These are phyloP conservation scores for Penicillium sp. DNA, from an alignment of 2,329 filamentous ascomycete genomes.

Conservation along the genomic window DNA sequence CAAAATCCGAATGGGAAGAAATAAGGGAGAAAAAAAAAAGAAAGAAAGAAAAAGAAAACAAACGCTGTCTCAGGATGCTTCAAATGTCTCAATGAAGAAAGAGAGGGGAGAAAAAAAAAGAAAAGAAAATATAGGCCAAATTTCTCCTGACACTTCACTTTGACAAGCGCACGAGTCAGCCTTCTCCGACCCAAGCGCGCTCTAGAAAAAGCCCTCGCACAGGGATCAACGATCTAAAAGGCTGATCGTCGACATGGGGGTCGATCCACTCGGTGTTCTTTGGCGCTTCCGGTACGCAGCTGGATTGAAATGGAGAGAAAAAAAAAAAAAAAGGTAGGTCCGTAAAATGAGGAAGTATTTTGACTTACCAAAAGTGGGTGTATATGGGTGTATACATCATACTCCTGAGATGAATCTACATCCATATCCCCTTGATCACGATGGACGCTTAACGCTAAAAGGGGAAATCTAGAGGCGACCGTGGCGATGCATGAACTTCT, in stretches of 20 bases:
- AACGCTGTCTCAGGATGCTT: slow-evolving; percentile 9
- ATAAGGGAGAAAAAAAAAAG: background rate
- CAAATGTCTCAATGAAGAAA: slow-evolving; percentile 11
- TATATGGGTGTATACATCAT: background rate
- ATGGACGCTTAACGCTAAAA: slow-evolving; percentile 10
- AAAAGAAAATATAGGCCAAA: background rate
- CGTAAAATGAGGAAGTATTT: slow-evolving; percentile 9
- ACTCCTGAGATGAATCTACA: background rate
- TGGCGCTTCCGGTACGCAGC: slow-evolving; percentile 16
- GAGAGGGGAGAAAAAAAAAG: background rate
- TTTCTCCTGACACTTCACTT: slow-evolving; percentile 23
- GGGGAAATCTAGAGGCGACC: slow-evolving; percentile 1
- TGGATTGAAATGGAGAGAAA: slow-evolving; percentile 20
- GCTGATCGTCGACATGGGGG: slow-evolving; percentile 22
- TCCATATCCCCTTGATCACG: slow-evolving; percentile 5
- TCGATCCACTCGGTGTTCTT: slow-evolving; percentile 10
- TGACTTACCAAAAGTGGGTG: background rate
- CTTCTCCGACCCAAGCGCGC: slow-evolving; percentile 13
- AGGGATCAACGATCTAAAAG: slow-evolving; percentile 19
- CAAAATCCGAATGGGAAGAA: background rate
- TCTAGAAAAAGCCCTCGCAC: slow-evolving; percentile 5
- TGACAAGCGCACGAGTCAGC: slow-evolving; percentile 18
- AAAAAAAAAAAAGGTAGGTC: slow-evolving; percentile 19
- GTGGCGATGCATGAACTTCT: slow-evolving; percentile 14
- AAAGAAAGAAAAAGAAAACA: slow-evolving; percentile 7